Base-by-base conservation (phyloP, 2,329 filamentous ascomycete genomes). In the Uncinocarpus reesii region DNA sequence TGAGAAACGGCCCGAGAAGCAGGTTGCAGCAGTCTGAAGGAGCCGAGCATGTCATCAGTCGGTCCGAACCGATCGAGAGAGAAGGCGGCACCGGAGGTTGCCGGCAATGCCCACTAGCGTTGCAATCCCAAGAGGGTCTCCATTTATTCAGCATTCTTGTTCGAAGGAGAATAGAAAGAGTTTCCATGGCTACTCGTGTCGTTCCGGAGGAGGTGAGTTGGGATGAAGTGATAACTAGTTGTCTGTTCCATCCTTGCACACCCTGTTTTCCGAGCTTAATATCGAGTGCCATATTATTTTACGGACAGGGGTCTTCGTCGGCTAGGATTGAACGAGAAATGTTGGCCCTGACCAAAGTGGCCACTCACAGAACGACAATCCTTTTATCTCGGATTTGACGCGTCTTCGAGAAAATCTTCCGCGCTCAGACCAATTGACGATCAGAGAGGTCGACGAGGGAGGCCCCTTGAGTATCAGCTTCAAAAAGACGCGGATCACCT, bases 241-340 rank as follows among this genome's bases (percentile, higher is more conserved):
- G n/a, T 42, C 40, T 42, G 40, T 42, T 26, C 23, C 26, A 42
- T 42, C 40, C 40, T 31, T 42, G 40, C 21, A 15, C 24, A 20
- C 21, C 13, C n/a, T 21, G 10, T 42, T 42, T 24, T 24, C 38
- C 21, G 38, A 41, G 7, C 15, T 18, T 36, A 16, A 36, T 36
- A 18, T 3, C 6, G 16, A 4, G 3, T 20, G 34, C 11, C 15
- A 36, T n/a, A 16, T 29, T 11, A 29, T 36, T 37, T n/a, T n/a
- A n/a, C n/a, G 11, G 23, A 7, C 7, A 23, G 23, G n/a, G 35
- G 23, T 37, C 35, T 37, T 16, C 35, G 18, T 20, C 3, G 18
- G 23, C 35, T 11, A 13, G 35, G 35, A 37, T 37, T 11, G n/a
- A n/a, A n/a, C n/a, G n/a, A n/a, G n/a, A n/a, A 32, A 32, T n/a